A percentile compares a stretch with the other conserved stretches of the same genome.
phyloP scores from a whole-genome alignment of 1,284 basidiomycete genomes.

The Melampsora abietis-canadensis region DNA sequence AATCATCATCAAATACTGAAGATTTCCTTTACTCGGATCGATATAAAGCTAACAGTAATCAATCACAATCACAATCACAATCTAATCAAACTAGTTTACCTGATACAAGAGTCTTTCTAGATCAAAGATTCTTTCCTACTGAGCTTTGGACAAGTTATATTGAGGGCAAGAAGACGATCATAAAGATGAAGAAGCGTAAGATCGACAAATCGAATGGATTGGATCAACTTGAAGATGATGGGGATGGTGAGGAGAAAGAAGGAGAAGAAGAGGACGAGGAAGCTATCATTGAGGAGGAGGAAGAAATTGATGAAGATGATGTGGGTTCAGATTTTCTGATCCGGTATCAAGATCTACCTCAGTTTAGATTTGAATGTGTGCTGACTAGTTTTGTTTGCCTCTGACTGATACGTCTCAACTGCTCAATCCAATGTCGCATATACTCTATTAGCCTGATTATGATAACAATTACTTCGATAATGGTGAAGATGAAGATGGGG shows the following conservation, averaged over 20 bases:
- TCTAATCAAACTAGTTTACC: background rate
- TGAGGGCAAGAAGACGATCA: slow-evolving; percentile 23
- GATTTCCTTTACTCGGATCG: slow-evolving; percentile 33
- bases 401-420: background rate
- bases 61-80: background rate
- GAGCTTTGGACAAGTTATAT: slow-evolving; percentile 30
- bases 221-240: slow-evolving; percentile 14
- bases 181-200: slow-evolving; percentile 16
- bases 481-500: slow-evolving; percentile 34
- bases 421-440: background rate
- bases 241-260: slow-evolving; percentile 18
- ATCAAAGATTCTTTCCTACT: slow-evolving; percentile 9
- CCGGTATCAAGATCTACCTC: background rate
- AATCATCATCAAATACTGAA: background rate
- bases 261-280: slow-evolving; percentile 27
- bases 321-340: slow-evolving; percentile 9
- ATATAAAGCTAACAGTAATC: slow-evolving; percentile 4
- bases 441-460: slow-evolving; percentile 23
- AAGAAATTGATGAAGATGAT: slow-evolving; percentile 41
- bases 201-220: background rate
- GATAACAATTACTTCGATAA: slow-evolving; percentile 42
- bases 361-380: no score
- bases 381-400: no score
- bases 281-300: slow-evolving; percentile 10
- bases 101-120: slow-evolving; percentile 14